Base-by-base conservation (phyloP, 441 rosid species). In the Mallotus japonicus region DNA sequence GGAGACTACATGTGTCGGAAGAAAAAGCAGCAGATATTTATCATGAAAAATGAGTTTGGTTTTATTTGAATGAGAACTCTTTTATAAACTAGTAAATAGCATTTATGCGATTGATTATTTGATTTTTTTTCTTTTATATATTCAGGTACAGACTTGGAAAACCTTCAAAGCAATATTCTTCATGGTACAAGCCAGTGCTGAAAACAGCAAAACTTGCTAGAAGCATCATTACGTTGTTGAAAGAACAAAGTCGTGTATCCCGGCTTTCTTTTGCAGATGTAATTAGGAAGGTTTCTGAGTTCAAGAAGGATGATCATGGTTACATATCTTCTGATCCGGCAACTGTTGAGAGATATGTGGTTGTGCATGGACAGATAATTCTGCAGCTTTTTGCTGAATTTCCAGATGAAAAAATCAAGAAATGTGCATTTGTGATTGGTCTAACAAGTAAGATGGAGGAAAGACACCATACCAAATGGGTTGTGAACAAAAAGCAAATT, bases 91-190 rank as follows among this genome's bases (percentile, higher is more conserved):
- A n/a, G 28, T 12, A 9, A 49, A 32, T 10, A 17, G 12, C 61
- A n/a, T 17, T 37, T 15, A 19, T 57, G 58, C 40, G 5, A 16
- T 19, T 9, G 66, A 61, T 15, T 24, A 24, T 24, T 22, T 59
- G 28, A 40, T n/a, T 34, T 59, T 42, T 55, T 49, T 22, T n/a
- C 17, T 49, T 22, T 70, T 0, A 40, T 20, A 34, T 56, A 49
- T 81, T 78, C 85, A 92, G 95, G 97, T 94, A 92, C 80, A 82
- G 91, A 73, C 97, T 89, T 42, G 96, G 97, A 15, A 83, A 80
- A 74, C 99, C 99, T 19, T 87, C 96, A 65, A 87, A 89, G 75
- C 92, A 83, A 65, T 95, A 92, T 83, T 84, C 88, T 34, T 86
- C 90, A 3, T 95, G 99, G 97, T 85, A 69, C 61, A 74, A 76